Evolutionary conservation across 257 asterid genomes (phyloP), one percentile per base, ranked within the genome.

Genomic region (Penstemon newberryi): DNA sequence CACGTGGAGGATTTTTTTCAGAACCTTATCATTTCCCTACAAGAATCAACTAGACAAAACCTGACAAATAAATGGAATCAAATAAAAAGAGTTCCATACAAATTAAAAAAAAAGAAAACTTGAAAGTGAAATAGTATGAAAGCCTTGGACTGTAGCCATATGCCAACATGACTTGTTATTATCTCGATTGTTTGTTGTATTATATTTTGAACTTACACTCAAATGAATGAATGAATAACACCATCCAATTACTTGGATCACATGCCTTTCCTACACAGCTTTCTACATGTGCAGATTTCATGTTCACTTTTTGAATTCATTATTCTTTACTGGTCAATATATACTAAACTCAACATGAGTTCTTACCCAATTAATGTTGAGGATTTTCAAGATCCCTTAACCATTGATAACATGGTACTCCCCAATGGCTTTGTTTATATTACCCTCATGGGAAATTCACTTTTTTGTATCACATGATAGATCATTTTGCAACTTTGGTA

Each of bases 211-310:
- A 75, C 54, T 66, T 42, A 15, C 49, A 38, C 56, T 58, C 63
- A 4, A 8, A 8, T 43, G 56, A 56, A 7, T 18, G 9, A 5
- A 56, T n/a, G 6, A 56, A 47, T 68, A 65, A 66, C 45, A 57
- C 53, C 59, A 45, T 61, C 18, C 49, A 59, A 57, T 15, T 15
- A 15, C 66, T 58, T 39, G 90, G 81, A 75, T 82, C 87, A 82
- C 83, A 56, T 64, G 46, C 57, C 38, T 60, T 33, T 54, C 70
- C 58, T n/a, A 5, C 67, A 78, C 25, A 37, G 5, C 44, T 4
- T 58, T 25, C 33, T 25, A 25, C 33, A 25, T 25, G 33, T 25
- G 33, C 33, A 25, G 33, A 25, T 25, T 25, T 25, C 33, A 25
- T 25, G 18, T 15, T 15, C 60, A 54, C 71, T 45, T 55, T 25